phyloP scores from a whole-genome alignment of 495 filamentous ascomycete species.

The Daldinia grandis region DNA sequence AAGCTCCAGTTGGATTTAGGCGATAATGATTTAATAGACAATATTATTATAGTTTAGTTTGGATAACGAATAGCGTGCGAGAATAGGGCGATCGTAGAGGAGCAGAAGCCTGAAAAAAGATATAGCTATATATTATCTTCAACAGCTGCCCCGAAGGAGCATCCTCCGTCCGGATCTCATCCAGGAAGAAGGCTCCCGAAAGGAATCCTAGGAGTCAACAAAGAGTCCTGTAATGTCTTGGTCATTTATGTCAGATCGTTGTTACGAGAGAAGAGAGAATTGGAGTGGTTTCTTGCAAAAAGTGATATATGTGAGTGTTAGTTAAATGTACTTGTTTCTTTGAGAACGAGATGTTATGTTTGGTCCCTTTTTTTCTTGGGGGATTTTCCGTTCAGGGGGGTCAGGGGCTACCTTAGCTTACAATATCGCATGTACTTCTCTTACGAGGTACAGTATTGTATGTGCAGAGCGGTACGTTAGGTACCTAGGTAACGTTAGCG shows the following conservation, averaged over 20 bases:
- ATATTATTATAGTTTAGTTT: conserved; percentile 9
- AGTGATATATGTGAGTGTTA: conserved; percentile 11
- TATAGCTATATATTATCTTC: conserved; percentile 24
- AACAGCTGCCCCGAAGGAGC: conserved; percentile 40
- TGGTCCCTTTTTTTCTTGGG: conserved; percentile 28
- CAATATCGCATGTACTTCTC: neutral
- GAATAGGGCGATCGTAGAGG: neutral
- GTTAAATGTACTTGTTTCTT: conserved; percentile 6
- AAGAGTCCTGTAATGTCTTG: conserved; percentile 17
- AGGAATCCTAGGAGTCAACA: conserved; percentile 24
- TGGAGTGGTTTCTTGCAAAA: conserved; percentile 9
- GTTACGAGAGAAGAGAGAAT: conserved; percentile 17
- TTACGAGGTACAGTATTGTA: conserved; percentile 2
- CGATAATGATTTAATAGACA: neutral
- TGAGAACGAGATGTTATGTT: conserved; percentile 29
- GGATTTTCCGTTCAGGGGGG: conserved; percentile 38
- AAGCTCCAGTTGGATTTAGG: conserved; percentile 4
- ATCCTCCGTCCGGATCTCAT: conserved; percentile 41
- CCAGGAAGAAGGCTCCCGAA: conserved; percentile 38
- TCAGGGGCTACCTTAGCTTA: conserved; percentile 29
- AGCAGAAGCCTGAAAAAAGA: neutral
- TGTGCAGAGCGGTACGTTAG: neutral
- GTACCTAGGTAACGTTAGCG: neutral
- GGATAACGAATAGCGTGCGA: conserved; percentile 9
- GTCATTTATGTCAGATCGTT: conserved; percentile 26